These are phyloP conservation scores for Sporothrix variecibatus DNA, from an alignment of 2,329 filamentous ascomycete genomes.

Conservation along the genomic window DNA sequence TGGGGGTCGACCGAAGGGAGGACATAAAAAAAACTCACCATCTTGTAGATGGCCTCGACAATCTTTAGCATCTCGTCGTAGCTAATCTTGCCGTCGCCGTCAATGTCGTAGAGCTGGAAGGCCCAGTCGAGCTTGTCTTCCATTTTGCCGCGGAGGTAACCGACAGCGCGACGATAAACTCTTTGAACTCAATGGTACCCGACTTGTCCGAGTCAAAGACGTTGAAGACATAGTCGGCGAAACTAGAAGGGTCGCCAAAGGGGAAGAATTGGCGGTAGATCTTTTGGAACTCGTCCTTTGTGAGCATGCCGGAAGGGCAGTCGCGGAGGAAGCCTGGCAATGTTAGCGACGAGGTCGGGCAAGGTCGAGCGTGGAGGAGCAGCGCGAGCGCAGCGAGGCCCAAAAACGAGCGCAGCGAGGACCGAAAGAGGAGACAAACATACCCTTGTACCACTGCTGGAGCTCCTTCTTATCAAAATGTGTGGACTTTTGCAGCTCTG, in stretches of 20 bases:
- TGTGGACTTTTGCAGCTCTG: slow-evolving; percentile 92
- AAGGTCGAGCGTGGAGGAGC: background rate
- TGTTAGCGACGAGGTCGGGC: background rate
- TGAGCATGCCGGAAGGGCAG: slow-evolving; percentile 93
- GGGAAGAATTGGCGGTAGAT: slow-evolving; percentile 99
- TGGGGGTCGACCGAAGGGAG: background rate
- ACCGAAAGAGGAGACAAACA: slow-evolving; percentile 34
- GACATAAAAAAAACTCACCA: slow-evolving; percentile 59
- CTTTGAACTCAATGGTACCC: slow-evolving; percentile 98
- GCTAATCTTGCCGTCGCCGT: slow-evolving; percentile 97
- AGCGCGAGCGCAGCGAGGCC: background rate
- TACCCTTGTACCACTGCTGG: slow-evolving; percentile 99
- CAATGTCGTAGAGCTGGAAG: slow-evolving; percentile 98
- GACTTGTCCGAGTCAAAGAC: slow-evolving; percentile 98
- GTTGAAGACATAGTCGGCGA: slow-evolving; percentile 98
- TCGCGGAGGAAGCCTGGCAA: slow-evolving; percentile 92
- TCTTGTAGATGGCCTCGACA: slow-evolving; percentile 99
- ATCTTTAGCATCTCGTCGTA: slow-evolving; percentile 99
- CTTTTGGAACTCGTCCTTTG: slow-evolving; percentile 98
- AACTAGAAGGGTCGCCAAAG: slow-evolving; percentile 94
- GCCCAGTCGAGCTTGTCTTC: slow-evolving; percentile 99
- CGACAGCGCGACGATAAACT: slow-evolving; percentile 97
- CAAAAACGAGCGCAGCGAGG: background rate
- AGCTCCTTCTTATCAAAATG: slow-evolving; percentile 99
- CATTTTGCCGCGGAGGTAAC: slow-evolving; percentile 98